These are phyloP conservation scores for Wickerhamomyces hampshirensis DNA, from an alignment of 805 yeast species.

Conservation along the genomic window DNA sequence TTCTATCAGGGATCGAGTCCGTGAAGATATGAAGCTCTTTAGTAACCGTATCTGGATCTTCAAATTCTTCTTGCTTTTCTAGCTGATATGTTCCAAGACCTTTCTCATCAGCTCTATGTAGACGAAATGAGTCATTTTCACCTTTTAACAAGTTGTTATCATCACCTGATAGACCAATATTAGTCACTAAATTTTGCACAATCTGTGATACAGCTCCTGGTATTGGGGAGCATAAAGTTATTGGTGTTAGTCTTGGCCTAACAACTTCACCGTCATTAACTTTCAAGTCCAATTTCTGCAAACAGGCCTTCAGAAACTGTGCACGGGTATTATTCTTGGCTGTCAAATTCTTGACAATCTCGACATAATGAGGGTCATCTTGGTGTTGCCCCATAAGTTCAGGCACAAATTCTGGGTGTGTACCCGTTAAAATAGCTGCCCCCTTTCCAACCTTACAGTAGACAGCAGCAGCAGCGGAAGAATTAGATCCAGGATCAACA, in stretches of 20 bases:
- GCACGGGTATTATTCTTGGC: slow-evolving; percentile 44
- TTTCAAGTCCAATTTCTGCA: slow-evolving; percentile 58
- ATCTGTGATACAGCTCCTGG: slow-evolving; percentile 28
- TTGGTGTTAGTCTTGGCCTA: slow-evolving; percentile 67
- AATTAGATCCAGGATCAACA: slow-evolving; percentile 35
- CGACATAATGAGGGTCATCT: slow-evolving; percentile 25
- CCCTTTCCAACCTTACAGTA: slow-evolving; percentile 70
- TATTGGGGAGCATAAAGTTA: slow-evolving; percentile 44
- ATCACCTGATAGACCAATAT: slow-evolving; percentile 31
- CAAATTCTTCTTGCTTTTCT: slow-evolving; percentile 30
- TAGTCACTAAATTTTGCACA: slow-evolving; percentile 25
- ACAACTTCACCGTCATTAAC: slow-evolving; percentile 51
- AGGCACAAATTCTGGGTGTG: slow-evolving; percentile 86
- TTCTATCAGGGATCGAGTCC: slow-evolving; percentile 42
- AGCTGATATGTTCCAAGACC: slow-evolving; percentile 18
- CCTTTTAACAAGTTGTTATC: slow-evolving; percentile 43
- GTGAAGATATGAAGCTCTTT: slow-evolving; percentile 51
- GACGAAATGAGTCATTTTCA: slow-evolving; percentile 49
- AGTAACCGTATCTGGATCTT: slow-evolving; percentile 51
- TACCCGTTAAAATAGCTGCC: slow-evolving; percentile 68
- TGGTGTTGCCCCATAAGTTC: slow-evolving; percentile 38
- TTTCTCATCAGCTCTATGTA: slow-evolving; percentile 36
- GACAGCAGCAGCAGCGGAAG: slow-evolving; percentile 62
- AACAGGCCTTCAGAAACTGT: slow-evolving; percentile 50
- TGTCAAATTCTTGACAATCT: slow-evolving; percentile 37